Percentiles rank a stretch among this genome's conserved stretches.
Evolutionary conservation across 2,329 filamentous ascomycete species (phyloP).

Genomic region (Fonsecaea erecta): DNA sequence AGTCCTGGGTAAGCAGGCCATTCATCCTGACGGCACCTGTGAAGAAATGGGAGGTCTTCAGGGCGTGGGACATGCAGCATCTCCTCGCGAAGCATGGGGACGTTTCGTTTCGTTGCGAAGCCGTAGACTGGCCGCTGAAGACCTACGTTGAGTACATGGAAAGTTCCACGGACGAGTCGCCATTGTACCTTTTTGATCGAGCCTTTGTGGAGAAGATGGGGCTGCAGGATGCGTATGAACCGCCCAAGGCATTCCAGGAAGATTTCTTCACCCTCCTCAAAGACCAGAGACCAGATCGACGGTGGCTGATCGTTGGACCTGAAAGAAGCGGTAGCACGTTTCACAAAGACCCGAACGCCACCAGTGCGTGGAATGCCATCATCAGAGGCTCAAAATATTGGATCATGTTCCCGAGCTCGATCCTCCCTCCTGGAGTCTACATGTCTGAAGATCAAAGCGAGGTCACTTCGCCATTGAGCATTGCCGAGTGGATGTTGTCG

Average conservation of each 20-base stretch:
- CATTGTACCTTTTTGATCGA: conserved; percentile 89
- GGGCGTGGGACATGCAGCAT: conserved; percentile 72
- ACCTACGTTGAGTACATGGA: conserved; percentile 83
- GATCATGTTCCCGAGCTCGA: conserved; percentile 89
- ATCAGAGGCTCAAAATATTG: conserved; percentile 91
- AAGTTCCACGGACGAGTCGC: conserved; percentile 80
- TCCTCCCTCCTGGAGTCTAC: conserved; percentile 77
- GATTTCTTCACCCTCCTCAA: conserved; percentile 84
- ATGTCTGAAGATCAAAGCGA: conserved; percentile 89
- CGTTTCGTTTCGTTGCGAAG: conserved; percentile 82
- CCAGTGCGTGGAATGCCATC: conserved; percentile 89
- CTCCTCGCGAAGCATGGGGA: conserved; percentile 68
- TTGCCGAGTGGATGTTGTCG: conserved; percentile 92
- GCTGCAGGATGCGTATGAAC: conserved; percentile 73
- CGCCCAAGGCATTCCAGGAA: conserved; percentile 80
- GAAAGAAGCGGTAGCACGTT: conserved; percentile 89
- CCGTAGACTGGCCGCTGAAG: conserved; percentile 87
- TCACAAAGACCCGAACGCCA: conserved; percentile 78
- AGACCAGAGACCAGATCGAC: conserved; percentile 77
- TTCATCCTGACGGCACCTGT: conserved; percentile 87
- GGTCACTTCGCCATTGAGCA: conserved; percentile 90
- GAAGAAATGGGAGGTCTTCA: conserved; percentile 77
- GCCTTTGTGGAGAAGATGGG: conserved; percentile 85
- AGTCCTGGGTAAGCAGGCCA: conserved; percentile 75
- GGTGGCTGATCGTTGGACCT: conserved; percentile 92